Base-by-base conservation (phyloP, 805 yeast genomes). In the Candida loeiensis region DNA sequence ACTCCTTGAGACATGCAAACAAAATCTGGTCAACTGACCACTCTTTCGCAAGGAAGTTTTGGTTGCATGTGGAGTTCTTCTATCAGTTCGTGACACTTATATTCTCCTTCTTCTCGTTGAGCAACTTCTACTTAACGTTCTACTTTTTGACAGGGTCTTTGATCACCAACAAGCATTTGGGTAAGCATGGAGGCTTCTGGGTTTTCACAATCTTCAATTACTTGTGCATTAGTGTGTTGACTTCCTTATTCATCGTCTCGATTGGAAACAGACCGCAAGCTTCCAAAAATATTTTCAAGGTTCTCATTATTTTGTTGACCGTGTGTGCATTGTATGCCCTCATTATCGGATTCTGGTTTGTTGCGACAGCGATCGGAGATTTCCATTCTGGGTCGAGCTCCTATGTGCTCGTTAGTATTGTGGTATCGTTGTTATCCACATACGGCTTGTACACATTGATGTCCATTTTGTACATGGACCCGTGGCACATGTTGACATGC, bases 211-310 rank as follows among this genome's bases (percentile, higher is more conserved):
- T 90, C 32, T 80, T 93, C 79, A 87, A 89, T 60, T 90, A 93
- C 59, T 64, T 88, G 45, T 79, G 91, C 54, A 74, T 89, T 39
- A 80, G 95, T 58, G 83, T 85, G 14, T 72, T 93, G 51, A 81
- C 93, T 9, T 79, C 95, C n/a, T 82, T 89, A 63, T 85, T 93
- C 55, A 82, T 93, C 49, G 85, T 90, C 26, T 89, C 97, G 0
- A 85, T 93, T 77, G 99, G 99, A 48, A 93, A 93, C 57, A 76
- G 98, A 54, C 99, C 99, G 2, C 98, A 93, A 53, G 99, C 99
- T 24, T 91, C 96, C 0, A 82, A 81, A 42, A 80, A 76, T 38
- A 63, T 91, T 37, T 93, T 89, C 63, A 71, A 86, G 53, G 63
- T 74, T 0, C 74, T 90, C 24, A 86, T 93, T 64, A 67, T 82